Base-by-base conservation (phyloP, 1,284 basidiomycete genomes). In the Pascua sp. region DNA sequence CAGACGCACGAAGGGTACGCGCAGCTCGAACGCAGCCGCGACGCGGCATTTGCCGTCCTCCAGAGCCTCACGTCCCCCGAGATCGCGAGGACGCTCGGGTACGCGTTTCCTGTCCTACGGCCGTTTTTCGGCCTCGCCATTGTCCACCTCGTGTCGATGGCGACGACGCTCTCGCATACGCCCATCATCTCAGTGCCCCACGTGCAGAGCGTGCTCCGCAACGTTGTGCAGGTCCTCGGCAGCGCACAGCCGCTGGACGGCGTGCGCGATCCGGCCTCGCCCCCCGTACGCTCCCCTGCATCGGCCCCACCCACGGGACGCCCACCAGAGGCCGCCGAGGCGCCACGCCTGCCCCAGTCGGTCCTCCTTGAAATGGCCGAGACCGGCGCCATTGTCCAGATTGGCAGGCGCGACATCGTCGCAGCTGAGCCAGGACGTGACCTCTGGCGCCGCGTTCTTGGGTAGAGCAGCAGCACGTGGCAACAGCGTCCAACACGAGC, bases 1-100 rank as follows among this genome's bases (percentile, higher is more conserved):
- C 57, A 62, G 17, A 61, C 60, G 2, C 64, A 64, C 42, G 70
- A 74, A 24, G 76, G 76, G 2, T 70, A 69, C 49, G 58, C 65
- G 44, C 66, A 72, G 49, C 63, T 77, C 8, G 72, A 75, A 55
- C 57, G 71, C 16, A 69, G 66, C 4, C 62, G 74, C 46, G 76
- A 77, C 53, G 72, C 76, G 0, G 76, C 73, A 8, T 70, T 74
- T 24, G 67, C 68, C 2, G 66, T 77, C 13, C 65, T 77, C 9
- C 64, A 70, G 42, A 64, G 68, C 4, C 65, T 77, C 38, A 69
- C 69, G 50, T 67, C 73, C 18, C 68, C 68, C 4, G 76, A 77
- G 55, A 70, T 77, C 16, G 67, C 66, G 11, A 65, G 76, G 5
- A 76, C 74, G 8, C 47, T 77, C n/a, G 60, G 66, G 13, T 76